Evolutionary conservation across 148 eudicot genomes (phyloP).

Genomic region (Rhododendron simsii): DNA sequence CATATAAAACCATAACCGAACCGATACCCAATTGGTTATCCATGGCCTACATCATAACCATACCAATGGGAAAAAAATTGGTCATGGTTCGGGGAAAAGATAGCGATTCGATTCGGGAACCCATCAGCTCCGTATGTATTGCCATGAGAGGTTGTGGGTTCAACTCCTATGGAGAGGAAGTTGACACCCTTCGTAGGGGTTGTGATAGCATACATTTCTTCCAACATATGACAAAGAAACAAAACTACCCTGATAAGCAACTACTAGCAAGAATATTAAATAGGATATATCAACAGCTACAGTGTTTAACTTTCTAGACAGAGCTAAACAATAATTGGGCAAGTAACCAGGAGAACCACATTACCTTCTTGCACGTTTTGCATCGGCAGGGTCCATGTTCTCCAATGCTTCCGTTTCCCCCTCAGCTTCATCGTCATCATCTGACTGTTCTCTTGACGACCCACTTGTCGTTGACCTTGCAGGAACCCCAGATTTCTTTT

Average conservation of each 20-base stretch:
- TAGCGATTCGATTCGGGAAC: neutral
- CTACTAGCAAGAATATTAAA: neutral
- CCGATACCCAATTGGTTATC: neutral
- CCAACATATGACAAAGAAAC: neutral
- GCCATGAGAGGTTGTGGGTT: neutral
- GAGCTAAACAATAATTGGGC: neutral
- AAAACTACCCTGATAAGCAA: neutral
- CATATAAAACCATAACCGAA: neutral
- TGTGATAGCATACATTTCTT: neutral
- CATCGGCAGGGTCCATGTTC: constrained; percentile 66
- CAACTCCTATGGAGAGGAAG: neutral
- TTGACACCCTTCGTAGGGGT: neutral
- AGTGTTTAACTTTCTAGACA: neutral
- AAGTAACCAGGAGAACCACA: neutral
- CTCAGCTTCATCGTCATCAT: constrained; percentile 84
- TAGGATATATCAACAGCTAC: neutral
- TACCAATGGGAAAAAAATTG: neutral
- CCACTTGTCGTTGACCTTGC: constrained; percentile 81
- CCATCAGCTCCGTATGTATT: neutral
- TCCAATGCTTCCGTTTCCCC: constrained; percentile 68
- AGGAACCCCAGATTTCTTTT: constrained; percentile 52
- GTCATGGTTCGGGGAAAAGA: neutral
- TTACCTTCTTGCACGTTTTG: constrained; percentile 82
- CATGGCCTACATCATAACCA: neutral
- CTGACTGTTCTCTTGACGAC: constrained; percentile 80